Base-by-base conservation (phyloP, 2,329 filamentous ascomycete genomes). In the Iodosphaeria phyllophila region DNA sequence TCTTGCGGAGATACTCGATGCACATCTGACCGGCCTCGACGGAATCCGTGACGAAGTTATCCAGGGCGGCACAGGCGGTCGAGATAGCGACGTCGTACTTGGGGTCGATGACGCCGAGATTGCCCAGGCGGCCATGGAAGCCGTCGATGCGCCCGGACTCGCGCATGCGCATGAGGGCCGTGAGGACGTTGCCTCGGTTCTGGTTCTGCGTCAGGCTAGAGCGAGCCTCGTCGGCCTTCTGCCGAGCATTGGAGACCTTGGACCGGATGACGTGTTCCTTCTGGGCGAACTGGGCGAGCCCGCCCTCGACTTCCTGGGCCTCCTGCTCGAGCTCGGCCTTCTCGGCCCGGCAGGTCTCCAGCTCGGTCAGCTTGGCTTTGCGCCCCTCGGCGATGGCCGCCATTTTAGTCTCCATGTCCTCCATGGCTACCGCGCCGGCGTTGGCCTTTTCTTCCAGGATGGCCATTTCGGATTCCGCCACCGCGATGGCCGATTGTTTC, bases 31-130 rank as follows among this genome's bases (percentile, higher is more conserved):
- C 89, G 30, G 83, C 79, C 40, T 95, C 89, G 9, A 95, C 86
- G 1, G 80, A 84, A 40, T 95, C 89, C 1, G 92, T 92, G 7
- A 98, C 86, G 50, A 98, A 84, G 43, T 95, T 92, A 49, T 98
- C 82, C 7, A 98, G 66, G 3, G 77, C 66, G 22, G 79, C 74
- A 37, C 89, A 95, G 8, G 89, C 91, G 0, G 89, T 98, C 0
- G 91, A 98, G 31, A 98, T 92, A n/a, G 89, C 89, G 21, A 98
- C 71, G 41, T 98, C 89, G 47, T 92, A 98, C 50, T 79, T 80
- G 44, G 79, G 64, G 40, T 98, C 84, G 36, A 98, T 98, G 1
- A 79, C 74, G 21, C 89, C 89, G 1, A 98, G 65, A 38, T 95
- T 93, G 7, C 89, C 91, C 4, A 98, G 70, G 16, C 89, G 74